phyloP scores from a whole-genome alignment of 768 basidiomycete genomes.

The Lactarius akahatsu region DNA sequence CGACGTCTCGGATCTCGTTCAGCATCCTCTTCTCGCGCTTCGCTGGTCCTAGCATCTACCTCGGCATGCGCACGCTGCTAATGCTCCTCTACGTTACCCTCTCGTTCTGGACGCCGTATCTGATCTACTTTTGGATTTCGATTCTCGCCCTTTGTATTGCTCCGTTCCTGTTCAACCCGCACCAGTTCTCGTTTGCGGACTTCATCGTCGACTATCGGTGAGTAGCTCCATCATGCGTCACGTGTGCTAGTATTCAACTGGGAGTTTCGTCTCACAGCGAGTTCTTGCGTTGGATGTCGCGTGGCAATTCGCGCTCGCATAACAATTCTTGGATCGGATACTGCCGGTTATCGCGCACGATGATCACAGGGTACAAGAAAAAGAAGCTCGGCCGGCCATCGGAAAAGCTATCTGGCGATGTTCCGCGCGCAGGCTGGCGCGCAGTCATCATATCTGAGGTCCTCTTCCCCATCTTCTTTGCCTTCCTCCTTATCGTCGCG shows the following conservation, averaged over 20 bases:
- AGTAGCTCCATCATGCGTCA: conserved; percentile 30
- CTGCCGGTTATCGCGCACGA: conserved; percentile 94
- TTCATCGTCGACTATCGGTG: conserved; percentile 95
- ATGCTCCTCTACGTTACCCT: conserved; percentile 93
- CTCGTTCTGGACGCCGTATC: conserved; percentile 85
- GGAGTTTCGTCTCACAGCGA: conserved; percentile 53
- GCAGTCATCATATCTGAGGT: conserved; percentile 87
- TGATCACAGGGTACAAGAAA: conserved; percentile 99
- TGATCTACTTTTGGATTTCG: conserved; percentile 98
- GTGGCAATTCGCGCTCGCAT: conserved; percentile 96
- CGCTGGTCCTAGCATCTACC: conserved; percentile 96
- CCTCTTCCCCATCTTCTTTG: conserved; percentile 82
- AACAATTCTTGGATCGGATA: conserved; percentile 99
- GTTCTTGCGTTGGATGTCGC: conserved; percentile 98
- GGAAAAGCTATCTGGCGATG: conserved; percentile 93
- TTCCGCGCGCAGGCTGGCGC: conserved; percentile 91
- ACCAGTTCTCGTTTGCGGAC: conserved; percentile 96
- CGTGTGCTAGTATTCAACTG: neutral
- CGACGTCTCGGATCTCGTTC: conserved; percentile 93
- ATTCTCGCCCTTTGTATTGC: conserved; percentile 89
- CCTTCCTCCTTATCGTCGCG: conserved; percentile 79
- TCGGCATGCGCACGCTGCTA: conserved; percentile 90
- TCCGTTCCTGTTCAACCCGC: conserved; percentile 99
- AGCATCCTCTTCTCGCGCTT: conserved; percentile 96
- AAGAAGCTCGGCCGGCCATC: conserved; percentile 96